These are phyloP conservation scores for Ascosphaera acerosa DNA, from an alignment of 2,329 filamentous ascomycete species.

Conservation along the genomic window DNA sequence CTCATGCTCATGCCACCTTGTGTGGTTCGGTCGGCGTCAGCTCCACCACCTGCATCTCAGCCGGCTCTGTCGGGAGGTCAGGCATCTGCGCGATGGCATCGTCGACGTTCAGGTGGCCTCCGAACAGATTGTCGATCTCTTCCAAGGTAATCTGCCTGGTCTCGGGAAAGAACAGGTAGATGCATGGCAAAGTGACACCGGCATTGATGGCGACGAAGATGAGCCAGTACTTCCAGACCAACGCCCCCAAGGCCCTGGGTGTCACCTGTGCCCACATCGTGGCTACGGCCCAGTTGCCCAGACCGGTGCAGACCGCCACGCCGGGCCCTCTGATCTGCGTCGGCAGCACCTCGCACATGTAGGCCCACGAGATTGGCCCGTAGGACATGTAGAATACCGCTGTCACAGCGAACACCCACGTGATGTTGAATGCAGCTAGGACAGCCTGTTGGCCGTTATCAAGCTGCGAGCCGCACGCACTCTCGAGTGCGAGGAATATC, in stretches of 20 bases:
- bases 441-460: neutral
- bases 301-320: constrained; percentile 20
- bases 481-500: constrained; percentile 27
- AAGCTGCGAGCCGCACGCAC: constrained; percentile 1
- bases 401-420: constrained; percentile 22
- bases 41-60: too few species aligned
- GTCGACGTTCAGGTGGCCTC: too few species aligned
- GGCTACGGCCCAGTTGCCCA: constrained; percentile 3
- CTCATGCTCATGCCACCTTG: too few species aligned
- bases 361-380: constrained; percentile 23
- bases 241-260: constrained; percentile 9
- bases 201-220: constrained; percentile 13
- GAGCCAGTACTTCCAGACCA: constrained; percentile 14
- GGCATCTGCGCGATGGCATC: too few species aligned
- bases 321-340: constrained; percentile 19
- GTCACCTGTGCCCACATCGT: constrained; percentile 1
- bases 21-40: too few species aligned
- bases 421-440: neutral
- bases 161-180: constrained; percentile 6
- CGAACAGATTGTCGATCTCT: constrained; percentile 5
- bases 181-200: constrained; percentile 2
- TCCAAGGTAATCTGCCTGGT: constrained; percentile 5
- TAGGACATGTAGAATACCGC: constrained; percentile 21
- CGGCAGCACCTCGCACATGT: constrained; percentile 23
- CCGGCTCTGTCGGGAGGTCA: too few species aligned